Conservation (phyloP, 768 basidiomycete genomes). For the Mrakia hoshinonis region DNA sequence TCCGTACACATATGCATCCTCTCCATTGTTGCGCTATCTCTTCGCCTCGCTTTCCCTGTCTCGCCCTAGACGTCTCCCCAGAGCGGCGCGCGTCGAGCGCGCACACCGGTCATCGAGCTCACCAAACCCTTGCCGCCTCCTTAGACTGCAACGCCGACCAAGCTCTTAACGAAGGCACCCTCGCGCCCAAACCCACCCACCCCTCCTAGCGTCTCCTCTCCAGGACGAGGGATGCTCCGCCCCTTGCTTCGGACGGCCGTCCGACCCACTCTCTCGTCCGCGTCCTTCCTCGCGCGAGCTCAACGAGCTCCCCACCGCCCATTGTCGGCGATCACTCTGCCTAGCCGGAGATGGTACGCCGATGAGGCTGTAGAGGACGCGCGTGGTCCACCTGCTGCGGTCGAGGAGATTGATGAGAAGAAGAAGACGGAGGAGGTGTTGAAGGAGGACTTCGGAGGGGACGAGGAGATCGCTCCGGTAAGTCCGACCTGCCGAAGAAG, state of each 20-base stretch:
- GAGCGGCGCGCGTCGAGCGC: not conserved
- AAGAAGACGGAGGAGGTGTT: not conserved
- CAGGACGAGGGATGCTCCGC: not conserved
- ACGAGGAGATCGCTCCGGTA: not conserved
- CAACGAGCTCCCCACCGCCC: not conserved
- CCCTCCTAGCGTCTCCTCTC: not conserved
- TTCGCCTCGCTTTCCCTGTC: conserved; percentile 39
- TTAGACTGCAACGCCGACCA: not conserved
- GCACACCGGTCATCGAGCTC: too few species aligned
- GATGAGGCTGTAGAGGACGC: conserved; percentile 9
- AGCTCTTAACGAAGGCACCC: not conserved
- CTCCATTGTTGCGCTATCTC: conserved; percentile 35
- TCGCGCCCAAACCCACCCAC: too few species aligned
- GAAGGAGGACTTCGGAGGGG: conserved; percentile 1
- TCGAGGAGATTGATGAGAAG: not conserved
- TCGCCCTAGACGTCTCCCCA: conserved; percentile 38
- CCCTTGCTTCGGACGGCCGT: not conserved
- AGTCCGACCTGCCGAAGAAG: too few species aligned
- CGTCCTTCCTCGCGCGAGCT: too few species aligned
- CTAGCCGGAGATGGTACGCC: not conserved
- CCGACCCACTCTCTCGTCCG: not conserved
- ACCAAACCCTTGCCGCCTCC: not conserved
- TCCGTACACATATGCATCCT: conserved; percentile 39
- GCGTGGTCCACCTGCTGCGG: not conserved
- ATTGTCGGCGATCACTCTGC: not conserved